A percentile compares a stretch with the other conserved stretches of the same genome.
phyloP scores from a whole-genome alignment of 305 asterid genomes.

The Salvia sclarea region DNA sequence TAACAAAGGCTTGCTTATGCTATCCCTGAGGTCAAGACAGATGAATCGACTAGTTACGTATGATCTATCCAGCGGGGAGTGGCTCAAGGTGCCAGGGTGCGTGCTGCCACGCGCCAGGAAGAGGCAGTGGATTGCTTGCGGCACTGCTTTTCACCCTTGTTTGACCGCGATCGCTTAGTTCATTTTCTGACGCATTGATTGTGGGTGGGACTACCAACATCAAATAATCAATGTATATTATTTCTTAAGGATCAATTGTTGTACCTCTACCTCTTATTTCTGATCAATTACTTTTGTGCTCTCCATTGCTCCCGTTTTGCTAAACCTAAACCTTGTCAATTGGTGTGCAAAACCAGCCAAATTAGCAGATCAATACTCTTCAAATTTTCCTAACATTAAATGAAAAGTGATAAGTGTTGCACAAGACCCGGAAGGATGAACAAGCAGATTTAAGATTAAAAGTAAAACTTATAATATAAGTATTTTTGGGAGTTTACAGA shows the following conservation, averaged over 20 bases:
- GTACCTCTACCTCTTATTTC: no score
- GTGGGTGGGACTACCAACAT: no score
- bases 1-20: conserved; percentile 86
- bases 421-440: background rate
- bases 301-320: no score
- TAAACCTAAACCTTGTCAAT: no score
- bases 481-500: background rate
- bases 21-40: conserved; percentile 79
- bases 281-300: no score
- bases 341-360: no score
- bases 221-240: no score
- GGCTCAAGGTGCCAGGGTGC: conserved; percentile 92
- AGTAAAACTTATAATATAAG: background rate
- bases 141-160: conserved; percentile 88
- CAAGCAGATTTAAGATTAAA: background rate
- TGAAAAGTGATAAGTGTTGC: no score
- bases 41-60: conserved; percentile 82
- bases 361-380: no score
- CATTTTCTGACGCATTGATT: no score
- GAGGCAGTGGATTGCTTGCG: conserved; percentile 90
- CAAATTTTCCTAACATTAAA: no score
- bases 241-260: no score
- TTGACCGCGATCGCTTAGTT: conserved; percentile 74
- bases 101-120: conserved; percentile 72
- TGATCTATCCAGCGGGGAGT: conserved; percentile 65